phyloP scores from a whole-genome alignment of 495 filamentous ascomycete species.

The Daldinia caldariorum region DNA sequence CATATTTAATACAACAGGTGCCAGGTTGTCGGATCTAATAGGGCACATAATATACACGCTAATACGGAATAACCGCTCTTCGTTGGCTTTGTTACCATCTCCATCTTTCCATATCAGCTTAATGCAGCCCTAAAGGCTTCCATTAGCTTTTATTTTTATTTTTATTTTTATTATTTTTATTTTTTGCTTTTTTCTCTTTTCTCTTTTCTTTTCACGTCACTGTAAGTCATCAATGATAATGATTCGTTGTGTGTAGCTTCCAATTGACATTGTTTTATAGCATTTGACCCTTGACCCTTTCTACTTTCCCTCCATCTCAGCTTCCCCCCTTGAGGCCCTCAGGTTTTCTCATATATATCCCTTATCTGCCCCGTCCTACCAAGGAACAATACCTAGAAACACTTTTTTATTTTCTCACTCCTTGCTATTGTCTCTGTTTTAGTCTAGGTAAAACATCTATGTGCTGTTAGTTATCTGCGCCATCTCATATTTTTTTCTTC shows the following conservation, averaged over 20 bases:
- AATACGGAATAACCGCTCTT: background rate
- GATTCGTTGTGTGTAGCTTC: constrained; percentile 28
- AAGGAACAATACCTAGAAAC: constrained; percentile 23
- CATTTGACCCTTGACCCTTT: constrained; percentile 43
- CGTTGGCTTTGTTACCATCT: constrained; percentile 24
- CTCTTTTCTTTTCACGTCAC: constrained; percentile 38
- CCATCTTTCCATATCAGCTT: constrained; percentile 9
- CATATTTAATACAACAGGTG: constrained; percentile 14
- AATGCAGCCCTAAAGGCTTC: constrained; percentile 29
- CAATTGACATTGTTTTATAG: constrained; percentile 41
- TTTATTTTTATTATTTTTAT: background rate
- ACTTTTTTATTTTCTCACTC: background rate
- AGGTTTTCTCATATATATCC: constrained; percentile 12
- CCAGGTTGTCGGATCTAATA: constrained; percentile 14
- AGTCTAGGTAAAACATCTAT: constrained; percentile 4
- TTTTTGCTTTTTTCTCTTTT: constrained; percentile 10
- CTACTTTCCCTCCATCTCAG: constrained; percentile 11
- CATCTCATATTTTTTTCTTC: constrained; percentile 22
- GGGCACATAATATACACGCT: background rate
- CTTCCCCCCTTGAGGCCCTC: too few species aligned
- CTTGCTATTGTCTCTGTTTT: constrained; percentile 23
- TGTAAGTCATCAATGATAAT: constrained; percentile 44
- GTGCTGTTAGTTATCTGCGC: constrained; percentile 7
- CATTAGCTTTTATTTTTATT: constrained; percentile 20
- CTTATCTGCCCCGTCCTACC: constrained; percentile 2